Base-by-base conservation (phyloP, 768 basidiomycete genomes). In the Leccinum ochraceum region DNA sequence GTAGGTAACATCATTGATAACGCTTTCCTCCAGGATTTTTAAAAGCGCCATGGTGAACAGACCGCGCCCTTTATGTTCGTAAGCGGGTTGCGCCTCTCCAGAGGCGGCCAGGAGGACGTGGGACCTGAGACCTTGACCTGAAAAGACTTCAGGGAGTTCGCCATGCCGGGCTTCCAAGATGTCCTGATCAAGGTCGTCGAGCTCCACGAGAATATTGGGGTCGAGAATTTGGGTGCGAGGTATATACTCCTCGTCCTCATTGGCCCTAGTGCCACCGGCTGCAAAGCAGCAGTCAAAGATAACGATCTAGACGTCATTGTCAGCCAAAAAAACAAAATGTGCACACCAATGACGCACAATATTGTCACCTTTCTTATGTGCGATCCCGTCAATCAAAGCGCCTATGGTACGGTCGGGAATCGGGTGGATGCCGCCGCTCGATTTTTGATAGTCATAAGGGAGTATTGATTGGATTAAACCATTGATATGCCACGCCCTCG, bases 201-300 rank as follows among this genome's bases (percentile, higher is more conserved):
- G 3, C 7, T 51, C 50, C 4, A 26, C 42, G 1, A 51, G 58
- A 34, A 69, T 34, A 14, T 14, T 3, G 17, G 36, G 9, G 7
- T 58, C 17, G 11, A 70, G 39, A 7, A 37, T 2, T 6, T 62
- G 54, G 1, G 30, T n/a, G 1, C 69, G 68, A 52, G 60, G 48
- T 6, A 36, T 20, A 20, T 57, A 62, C 48, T 22, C 56, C 16
- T 60, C 9, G 11, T 24, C 6, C 17, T 46, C 37, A 36, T 37
- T 32, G 13, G 11, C 24, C 11, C 79, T 72, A 9, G 70, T 75
- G 7, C 76, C 67, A 0, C 78, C 77, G 1, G 69, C 78, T 4
- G 81, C 78, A 63, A 74, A 70, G 61, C 81, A 82, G 50, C 81
- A 81, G 54, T 81, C 81, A 6, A 82, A 69, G 46, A 82, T 77